Conservation (phyloP, 148 eudicot genomes). For the Camellia sinensis region DNA sequence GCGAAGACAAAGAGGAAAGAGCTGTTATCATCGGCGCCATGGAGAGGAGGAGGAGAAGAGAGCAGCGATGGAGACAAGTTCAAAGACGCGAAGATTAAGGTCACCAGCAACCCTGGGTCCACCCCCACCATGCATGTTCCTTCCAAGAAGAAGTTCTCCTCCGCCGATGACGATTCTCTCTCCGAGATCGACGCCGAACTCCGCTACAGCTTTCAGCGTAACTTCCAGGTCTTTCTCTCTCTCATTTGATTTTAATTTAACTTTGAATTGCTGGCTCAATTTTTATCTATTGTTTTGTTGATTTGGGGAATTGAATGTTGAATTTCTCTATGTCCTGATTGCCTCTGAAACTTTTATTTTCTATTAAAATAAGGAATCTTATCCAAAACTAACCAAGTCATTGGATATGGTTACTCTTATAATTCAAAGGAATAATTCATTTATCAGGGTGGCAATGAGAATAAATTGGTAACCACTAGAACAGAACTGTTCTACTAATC, state of each 20-base stretch:
- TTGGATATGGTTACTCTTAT: too few species aligned
- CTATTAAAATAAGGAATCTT: too few species aligned
- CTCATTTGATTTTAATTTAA: neutral
- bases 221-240: conserved; percentile 51
- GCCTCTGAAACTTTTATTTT: too few species aligned
- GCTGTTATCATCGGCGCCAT: conserved; percentile 80
- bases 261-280: neutral
- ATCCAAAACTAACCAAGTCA: too few species aligned
- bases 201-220: conserved; percentile 82
- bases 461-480: too few species aligned
- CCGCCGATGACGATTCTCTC: conserved; percentile 36
- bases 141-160: conserved; percentile 32
- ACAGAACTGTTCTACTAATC: too few species aligned
- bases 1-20: conserved; percentile 60
- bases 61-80: conserved; percentile 41
- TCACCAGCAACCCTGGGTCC: conserved; percentile 53
- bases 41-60: conserved; percentile 75
- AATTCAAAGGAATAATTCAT: too few species aligned
- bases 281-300: neutral
- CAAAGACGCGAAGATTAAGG: conserved; percentile 67
- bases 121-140: conserved; percentile 88
- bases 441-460: too few species aligned
- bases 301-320: neutral
- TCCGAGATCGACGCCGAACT: conserved; percentile 74
- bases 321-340: too few species aligned